These are phyloP conservation scores for Cucumis melo DNA, from an alignment of 306 rosid genomes.

Conservation along the genomic window DNA sequence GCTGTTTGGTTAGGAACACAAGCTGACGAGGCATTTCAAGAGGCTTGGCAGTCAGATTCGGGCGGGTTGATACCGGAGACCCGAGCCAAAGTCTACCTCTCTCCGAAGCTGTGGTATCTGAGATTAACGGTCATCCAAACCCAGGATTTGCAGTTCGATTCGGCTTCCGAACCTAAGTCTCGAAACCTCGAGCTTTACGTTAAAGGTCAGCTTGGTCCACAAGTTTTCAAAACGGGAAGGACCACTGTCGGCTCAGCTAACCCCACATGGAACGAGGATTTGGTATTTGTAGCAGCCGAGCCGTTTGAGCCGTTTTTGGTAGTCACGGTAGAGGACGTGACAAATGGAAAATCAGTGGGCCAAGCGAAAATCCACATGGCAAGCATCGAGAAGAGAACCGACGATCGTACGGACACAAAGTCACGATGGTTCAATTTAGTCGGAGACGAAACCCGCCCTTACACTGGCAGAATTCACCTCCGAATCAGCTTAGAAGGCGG, in stretches of 20 bases:
- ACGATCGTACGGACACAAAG: slow-evolving; percentile 40
- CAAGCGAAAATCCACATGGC: slow-evolving; percentile 47
- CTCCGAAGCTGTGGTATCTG: slow-evolving; percentile 92
- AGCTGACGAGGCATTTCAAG: slow-evolving; percentile 78
- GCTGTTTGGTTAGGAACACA: slow-evolving; percentile 80
- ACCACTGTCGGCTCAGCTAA: slow-evolving; percentile 32
- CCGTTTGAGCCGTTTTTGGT: slow-evolving; percentile 73
- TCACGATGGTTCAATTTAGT: slow-evolving; percentile 71
- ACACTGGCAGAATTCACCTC: slow-evolving; percentile 58
- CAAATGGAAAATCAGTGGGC: slow-evolving; percentile 31
- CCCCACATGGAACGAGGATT: slow-evolving; percentile 74
- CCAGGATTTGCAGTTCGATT: slow-evolving; percentile 57
- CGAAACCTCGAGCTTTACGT: slow-evolving; percentile 44
- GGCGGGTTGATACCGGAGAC: slow-evolving; percentile 81
- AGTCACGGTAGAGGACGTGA: slow-evolving; percentile 36
- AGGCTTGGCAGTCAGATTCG: slow-evolving; percentile 90
- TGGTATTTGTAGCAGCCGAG: slow-evolving; percentile 69
- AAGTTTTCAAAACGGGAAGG: slow-evolving; percentile 53
- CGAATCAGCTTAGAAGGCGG: slow-evolving; percentile 71
- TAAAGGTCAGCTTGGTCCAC: slow-evolving; percentile 65
- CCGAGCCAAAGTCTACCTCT: slow-evolving; percentile 69
- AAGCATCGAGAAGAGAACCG: slow-evolving; percentile 42
- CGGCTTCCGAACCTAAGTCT: slow-evolving; percentile 33
- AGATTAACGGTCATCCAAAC: slow-evolving; percentile 92
- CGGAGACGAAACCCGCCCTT: slow-evolving; percentile 29